Conservation (phyloP, 2,329 filamentous ascomycete genomes). For the Colletotrichum gloeosporioides region DNA sequence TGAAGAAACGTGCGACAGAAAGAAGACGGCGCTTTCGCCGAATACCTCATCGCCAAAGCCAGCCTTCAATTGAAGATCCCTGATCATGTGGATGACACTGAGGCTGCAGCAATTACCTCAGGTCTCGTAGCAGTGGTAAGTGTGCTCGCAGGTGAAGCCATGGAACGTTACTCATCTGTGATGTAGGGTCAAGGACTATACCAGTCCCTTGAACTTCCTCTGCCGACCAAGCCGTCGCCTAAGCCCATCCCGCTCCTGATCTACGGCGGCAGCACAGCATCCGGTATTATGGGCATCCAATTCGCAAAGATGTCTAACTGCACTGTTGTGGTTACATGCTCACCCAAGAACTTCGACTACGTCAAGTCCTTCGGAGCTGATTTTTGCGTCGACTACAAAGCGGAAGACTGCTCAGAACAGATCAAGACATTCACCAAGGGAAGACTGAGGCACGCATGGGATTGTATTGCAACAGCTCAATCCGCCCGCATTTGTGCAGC, state of each 20-base stretch:
- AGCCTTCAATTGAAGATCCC: conserved; percentile 50
- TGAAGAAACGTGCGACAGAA: conserved; percentile 35
- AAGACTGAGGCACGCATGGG: conserved; percentile 37
- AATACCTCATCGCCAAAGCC: conserved; percentile 42
- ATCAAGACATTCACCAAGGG: conserved; percentile 30
- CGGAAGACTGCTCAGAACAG: conserved; percentile 22
- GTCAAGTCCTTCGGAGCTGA: conserved; percentile 50
- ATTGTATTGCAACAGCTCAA: conserved; percentile 35
- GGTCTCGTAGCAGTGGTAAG: conserved; percentile 42
- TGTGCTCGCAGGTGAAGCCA: background rate
- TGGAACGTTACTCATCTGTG: background rate
- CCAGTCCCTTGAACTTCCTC: conserved; percentile 46
- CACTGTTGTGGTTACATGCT: conserved; percentile 43
- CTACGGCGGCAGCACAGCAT: conserved; percentile 59
- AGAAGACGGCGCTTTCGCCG: conserved; percentile 49
- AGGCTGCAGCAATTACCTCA: conserved; percentile 49
- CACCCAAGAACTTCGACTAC: conserved; percentile 42
- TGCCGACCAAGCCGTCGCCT: conserved; percentile 47
- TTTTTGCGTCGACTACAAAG: conserved; percentile 51
- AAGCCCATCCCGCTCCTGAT: conserved; percentile 45
- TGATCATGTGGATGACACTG: conserved; percentile 47
- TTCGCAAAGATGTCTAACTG: conserved; percentile 46
- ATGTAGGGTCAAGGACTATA: conserved; percentile 52
- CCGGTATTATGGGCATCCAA: conserved; percentile 57
- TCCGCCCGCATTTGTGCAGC: conserved; percentile 34